Conservation (phyloP, 257 asterid species). For the Solanum dulcamara region DNA sequence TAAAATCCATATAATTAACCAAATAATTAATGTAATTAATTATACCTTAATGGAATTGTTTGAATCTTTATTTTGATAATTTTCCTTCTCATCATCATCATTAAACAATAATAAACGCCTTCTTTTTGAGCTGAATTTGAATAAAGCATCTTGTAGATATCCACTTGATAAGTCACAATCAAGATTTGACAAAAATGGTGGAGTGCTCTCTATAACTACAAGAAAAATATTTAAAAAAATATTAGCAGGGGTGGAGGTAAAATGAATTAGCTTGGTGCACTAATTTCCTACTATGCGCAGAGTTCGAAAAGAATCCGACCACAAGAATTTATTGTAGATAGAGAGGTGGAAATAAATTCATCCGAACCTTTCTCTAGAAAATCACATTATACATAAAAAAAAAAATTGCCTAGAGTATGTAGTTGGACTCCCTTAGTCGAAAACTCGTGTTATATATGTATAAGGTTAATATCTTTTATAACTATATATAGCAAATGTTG, state of each 20-base stretch:
- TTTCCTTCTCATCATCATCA: slow-evolving; percentile 3
- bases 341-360: background rate
- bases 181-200: slow-evolving; percentile 18
- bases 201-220: slow-evolving; percentile 25
- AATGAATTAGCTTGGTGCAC: too few relatives aligned
- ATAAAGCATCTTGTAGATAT: slow-evolving; percentile 79
- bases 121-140: slow-evolving; percentile 61
- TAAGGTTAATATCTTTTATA: background rate
- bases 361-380: too few relatives aligned
- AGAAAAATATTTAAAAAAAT: background rate
- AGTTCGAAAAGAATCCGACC: too few relatives aligned
- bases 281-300: too few relatives aligned
- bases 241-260: background rate
- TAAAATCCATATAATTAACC: background rate
- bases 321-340: too few relatives aligned
- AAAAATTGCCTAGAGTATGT: background rate
- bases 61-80: slow-evolving; percentile 2
- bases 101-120: slow-evolving; percentile 34
- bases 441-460: background rate
- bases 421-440: too few relatives aligned
- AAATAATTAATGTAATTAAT: background rate
- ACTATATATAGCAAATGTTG: background rate
- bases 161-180: slow-evolving; percentile 53
- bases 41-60: slow-evolving; percentile 7
- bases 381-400: too few relatives aligned